These are phyloP conservation scores for Parmelia sp. DNA, from an alignment of 495 filamentous ascomycete genomes.

Conservation along the genomic window DNA sequence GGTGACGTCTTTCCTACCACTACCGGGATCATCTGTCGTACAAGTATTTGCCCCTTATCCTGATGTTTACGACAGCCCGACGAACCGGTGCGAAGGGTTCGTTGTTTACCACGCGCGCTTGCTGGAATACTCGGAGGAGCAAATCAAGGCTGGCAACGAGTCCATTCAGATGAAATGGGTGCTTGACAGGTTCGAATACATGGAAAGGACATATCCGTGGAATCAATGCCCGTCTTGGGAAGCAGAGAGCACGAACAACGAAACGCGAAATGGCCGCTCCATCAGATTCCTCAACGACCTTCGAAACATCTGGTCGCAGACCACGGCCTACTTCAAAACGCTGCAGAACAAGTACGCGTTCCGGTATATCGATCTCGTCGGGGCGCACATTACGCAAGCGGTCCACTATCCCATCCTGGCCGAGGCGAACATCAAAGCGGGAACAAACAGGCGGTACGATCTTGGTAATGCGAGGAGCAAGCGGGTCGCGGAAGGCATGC, in stretches of 20 bases:
- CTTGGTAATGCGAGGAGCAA: not conserved
- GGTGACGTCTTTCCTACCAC: constrained; percentile 3
- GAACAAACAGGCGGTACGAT: not conserved
- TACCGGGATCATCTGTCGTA: not conserved
- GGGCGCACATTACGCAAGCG: constrained; percentile 16
- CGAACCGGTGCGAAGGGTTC: constrained; percentile 8
- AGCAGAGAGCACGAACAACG: not conserved
- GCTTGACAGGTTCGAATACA: not conserved
- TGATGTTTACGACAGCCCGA: constrained; percentile 7
- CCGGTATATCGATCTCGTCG: not conserved
- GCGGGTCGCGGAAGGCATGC: constrained; percentile 9
- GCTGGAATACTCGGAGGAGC: not conserved
- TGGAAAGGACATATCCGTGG: constrained; percentile 9
- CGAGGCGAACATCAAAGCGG: not conserved
- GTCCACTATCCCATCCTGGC: constrained; percentile 9
- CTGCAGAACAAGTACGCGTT: not conserved
- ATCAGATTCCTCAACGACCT: not conserved
- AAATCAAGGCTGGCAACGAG: not conserved
- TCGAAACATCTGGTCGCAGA: not conserved
- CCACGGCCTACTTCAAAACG: not conserved
- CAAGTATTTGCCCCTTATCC: constrained; percentile 8
- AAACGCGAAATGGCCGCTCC: not conserved
- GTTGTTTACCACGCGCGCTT: constrained; percentile 1
- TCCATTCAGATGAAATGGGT: not conserved
- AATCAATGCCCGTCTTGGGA: not conserved